A percentile compares a stretch with the other conserved stretches of the same genome.
These are phyloP conservation scores for Hypoxylon trugodes DNA, from an alignment of 495 filamentous ascomycete genomes.

Conservation along the genomic window DNA sequence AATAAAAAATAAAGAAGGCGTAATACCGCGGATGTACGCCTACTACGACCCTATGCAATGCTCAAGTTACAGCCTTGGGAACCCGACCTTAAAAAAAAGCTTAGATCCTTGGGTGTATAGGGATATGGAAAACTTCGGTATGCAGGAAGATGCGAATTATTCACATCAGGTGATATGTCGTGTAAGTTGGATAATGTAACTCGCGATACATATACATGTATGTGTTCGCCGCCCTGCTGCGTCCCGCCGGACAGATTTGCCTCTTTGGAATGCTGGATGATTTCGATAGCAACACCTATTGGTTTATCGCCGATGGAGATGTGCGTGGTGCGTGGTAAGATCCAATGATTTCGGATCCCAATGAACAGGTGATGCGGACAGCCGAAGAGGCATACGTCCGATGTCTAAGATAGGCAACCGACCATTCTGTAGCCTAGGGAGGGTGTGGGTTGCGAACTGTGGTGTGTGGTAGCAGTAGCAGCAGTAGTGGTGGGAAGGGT, in stretches of 20 bases:
- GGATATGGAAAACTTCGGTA: slow-evolving; percentile 19
- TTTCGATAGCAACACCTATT: slow-evolving; percentile 23
- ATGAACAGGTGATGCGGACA: slow-evolving; percentile 38
- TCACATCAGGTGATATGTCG: slow-evolving; percentile 43
- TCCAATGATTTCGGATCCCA: slow-evolving; percentile 36
- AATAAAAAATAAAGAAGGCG: slow-evolving; percentile 14
- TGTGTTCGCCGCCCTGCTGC: slow-evolving; percentile 32
- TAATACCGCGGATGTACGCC: slow-evolving; percentile 40
- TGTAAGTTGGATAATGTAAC: slow-evolving; percentile 42
- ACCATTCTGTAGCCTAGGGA: slow-evolving; percentile 18
- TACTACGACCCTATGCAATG: slow-evolving; percentile 29
- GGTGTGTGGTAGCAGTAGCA: too few relatives aligned
- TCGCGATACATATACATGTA: too few relatives aligned
- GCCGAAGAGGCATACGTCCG: slow-evolving; percentile 31
- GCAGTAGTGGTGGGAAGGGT: background rate
- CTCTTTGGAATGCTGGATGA: slow-evolving; percentile 26
- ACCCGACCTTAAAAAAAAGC: slow-evolving; percentile 15
- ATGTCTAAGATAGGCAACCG: slow-evolving; percentile 30
- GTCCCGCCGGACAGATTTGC: slow-evolving; percentile 29
- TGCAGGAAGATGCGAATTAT: slow-evolving; percentile 37
- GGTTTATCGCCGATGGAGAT: slow-evolving; percentile 9
- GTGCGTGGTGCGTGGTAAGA: slow-evolving; percentile 4
- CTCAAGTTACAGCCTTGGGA: slow-evolving; percentile 25
- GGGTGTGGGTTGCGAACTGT: too few relatives aligned
- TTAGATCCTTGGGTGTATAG: slow-evolving; percentile 43